Conservation (phyloP, 2,329 filamentous ascomycete genomes). For the Furcasterigmium furcatum region DNA sequence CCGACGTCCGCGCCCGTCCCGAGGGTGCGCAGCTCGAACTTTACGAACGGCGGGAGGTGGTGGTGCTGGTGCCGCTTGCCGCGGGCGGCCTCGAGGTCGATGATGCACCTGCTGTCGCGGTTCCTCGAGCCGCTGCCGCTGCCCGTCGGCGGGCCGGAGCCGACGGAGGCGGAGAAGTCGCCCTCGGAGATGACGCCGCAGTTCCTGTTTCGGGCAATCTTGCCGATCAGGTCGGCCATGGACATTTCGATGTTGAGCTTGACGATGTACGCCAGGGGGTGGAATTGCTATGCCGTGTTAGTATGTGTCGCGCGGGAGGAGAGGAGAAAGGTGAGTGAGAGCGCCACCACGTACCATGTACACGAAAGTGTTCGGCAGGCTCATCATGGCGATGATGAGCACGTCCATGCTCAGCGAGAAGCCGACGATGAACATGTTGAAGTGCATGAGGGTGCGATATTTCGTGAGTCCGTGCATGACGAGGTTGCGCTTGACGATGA, state of each 20-base stretch:
- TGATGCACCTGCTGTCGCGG: background rate
- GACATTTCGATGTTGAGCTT: constrained; percentile 53
- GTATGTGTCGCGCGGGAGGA: constrained; percentile 18
- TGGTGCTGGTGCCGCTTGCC: too few relatives aligned
- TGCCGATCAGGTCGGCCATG: constrained; percentile 48
- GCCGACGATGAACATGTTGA: constrained; percentile 41
- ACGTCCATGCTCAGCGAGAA: constrained; percentile 41
- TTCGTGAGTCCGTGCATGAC: constrained; percentile 32
- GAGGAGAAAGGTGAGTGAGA: too few relatives aligned
- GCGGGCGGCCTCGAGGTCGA: background rate
- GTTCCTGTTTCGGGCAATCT: constrained; percentile 22
- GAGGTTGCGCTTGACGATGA: constrained; percentile 11
- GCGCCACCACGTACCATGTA: background rate
- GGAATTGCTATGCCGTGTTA: constrained; percentile 42
- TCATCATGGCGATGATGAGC: constrained; percentile 38
- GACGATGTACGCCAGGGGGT: constrained; percentile 47
- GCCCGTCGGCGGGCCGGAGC: background rate
- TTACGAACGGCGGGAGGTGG: background rate
- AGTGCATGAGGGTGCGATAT: constrained; percentile 38
- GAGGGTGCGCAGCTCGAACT: background rate
- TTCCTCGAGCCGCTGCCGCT: background rate
- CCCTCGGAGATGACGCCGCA: constrained; percentile 6
- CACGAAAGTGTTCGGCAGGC: constrained; percentile 37
- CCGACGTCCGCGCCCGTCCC: background rate
- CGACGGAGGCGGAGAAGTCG: constrained; percentile 2